A percentile compares a stretch with the other conserved stretches of the same genome.
phyloP scores from a whole-genome alignment of 2,329 filamentous ascomycete genomes.

The Lachnellula hyalina region DNA sequence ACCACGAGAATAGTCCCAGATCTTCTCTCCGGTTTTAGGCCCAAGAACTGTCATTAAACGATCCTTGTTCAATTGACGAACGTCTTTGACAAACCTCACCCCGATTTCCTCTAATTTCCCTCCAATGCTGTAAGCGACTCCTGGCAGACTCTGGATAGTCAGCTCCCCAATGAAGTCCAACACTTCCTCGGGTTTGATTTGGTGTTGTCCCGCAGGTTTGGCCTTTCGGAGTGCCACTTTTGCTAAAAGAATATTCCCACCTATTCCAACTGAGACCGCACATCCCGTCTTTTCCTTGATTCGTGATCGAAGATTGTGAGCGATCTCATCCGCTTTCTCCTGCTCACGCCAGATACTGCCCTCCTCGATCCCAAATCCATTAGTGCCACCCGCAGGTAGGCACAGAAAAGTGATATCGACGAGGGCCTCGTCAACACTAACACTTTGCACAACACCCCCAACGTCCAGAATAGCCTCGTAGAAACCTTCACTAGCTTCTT shows the following conservation, averaged over 20 bases:
- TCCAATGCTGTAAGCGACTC: constrained; percentile 86
- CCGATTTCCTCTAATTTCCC: constrained; percentile 85
- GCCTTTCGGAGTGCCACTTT: constrained; percentile 87
- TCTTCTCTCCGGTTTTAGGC: constrained; percentile 85
- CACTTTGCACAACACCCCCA: constrained; percentile 84
- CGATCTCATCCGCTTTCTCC: constrained; percentile 68
- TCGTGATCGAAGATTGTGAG: constrained; percentile 57
- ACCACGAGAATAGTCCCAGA: constrained; percentile 86
- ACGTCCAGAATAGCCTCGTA: constrained; percentile 78
- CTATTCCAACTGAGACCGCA: constrained; percentile 87
- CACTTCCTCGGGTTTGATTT: constrained; percentile 76
- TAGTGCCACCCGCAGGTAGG: constrained; percentile 57
- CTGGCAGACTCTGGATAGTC: constrained; percentile 75
- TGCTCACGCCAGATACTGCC: constrained; percentile 73
- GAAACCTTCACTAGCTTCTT: constrained; percentile 82
- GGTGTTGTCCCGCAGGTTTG: constrained; percentile 89
- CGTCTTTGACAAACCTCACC: constrained; percentile 75
- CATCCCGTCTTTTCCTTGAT: constrained; percentile 76
- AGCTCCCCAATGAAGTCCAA: constrained; percentile 72
- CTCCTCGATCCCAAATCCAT: constrained; percentile 60
- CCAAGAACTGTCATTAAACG: constrained; percentile 68
- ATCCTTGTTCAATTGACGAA: constrained; percentile 72
- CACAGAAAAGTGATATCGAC: constrained; percentile 75
- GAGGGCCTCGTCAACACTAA: constrained; percentile 93
- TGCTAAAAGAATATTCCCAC: constrained; percentile 82